Conservation (phyloP, 1,284 basidiomycete species). For the Moniliophthora roreri region DNA sequence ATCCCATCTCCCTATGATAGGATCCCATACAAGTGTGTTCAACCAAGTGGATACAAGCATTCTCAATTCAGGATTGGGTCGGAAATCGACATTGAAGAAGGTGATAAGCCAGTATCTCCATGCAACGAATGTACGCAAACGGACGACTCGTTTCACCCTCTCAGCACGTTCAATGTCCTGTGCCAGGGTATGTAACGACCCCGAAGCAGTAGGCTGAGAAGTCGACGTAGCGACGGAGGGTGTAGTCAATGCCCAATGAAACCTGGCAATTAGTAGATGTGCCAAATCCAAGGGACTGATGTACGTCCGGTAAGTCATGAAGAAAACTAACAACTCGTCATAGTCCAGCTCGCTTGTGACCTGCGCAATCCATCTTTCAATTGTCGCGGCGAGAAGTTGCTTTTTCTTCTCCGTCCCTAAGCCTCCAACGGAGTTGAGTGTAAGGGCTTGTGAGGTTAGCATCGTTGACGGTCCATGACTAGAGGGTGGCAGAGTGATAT, state of each 20-base stretch:
- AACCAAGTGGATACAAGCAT: constrained; percentile 74
- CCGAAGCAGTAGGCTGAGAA: background rate
- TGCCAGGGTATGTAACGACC: constrained; percentile 6
- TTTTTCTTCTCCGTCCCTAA: constrained; percentile 29
- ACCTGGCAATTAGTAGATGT: constrained; percentile 77
- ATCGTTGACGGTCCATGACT: background rate
- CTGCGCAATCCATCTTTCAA: constrained; percentile 89
- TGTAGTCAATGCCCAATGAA: constrained; percentile 80
- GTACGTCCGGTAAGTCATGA: constrained; percentile 85
- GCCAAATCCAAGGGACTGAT: constrained; percentile 75
- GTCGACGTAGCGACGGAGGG: constrained; percentile 31
- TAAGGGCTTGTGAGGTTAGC: background rate
- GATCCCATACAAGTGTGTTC: constrained; percentile 71
- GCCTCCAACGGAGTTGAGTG: background rate
- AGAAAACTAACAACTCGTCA: constrained; percentile 82
- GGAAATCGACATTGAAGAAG: constrained; percentile 84
- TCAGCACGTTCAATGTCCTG: constrained; percentile 47
- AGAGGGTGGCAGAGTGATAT: background rate
- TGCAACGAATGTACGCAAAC: constrained; percentile 84
- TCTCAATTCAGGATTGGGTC: constrained; percentile 77
- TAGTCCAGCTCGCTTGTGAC: constrained; percentile 82
- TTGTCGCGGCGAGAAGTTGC: constrained; percentile 79
- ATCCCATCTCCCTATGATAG: constrained; percentile 58
- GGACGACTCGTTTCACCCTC: constrained; percentile 69
- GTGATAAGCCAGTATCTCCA: constrained; percentile 85